Evolutionary conservation across 768 basidiomycete species (phyloP).

Genomic region (Suillus discolor): DNA sequence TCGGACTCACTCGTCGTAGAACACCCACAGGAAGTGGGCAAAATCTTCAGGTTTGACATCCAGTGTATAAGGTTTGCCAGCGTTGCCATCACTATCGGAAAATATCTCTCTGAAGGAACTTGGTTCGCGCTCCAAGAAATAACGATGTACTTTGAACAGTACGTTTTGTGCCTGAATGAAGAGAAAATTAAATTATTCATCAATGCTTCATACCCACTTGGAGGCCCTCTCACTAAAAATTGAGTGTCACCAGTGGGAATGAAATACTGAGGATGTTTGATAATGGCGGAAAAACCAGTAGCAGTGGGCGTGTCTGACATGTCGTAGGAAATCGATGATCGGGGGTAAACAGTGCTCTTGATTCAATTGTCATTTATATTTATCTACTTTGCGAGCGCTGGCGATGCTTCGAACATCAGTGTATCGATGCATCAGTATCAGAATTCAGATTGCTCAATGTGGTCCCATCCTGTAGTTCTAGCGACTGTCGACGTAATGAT

Average conservation of each 20-base stretch:
- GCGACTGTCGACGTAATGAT: background rate
- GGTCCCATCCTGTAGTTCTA: background rate
- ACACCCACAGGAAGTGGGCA: slow-evolving; percentile 52
- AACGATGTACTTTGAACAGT: slow-evolving; percentile 36
- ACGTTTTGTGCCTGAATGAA: slow-evolving; percentile 35
- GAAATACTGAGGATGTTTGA: slow-evolving; percentile 44
- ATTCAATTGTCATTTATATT: background rate
- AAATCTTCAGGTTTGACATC: slow-evolving; percentile 42
- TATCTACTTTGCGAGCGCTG: slow-evolving; percentile 2
- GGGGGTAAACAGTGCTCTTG: background rate
- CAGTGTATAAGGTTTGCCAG: slow-evolving; percentile 16
- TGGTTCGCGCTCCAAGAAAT: slow-evolving; percentile 41
- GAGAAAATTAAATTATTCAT: background rate
- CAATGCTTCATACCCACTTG: background rate
- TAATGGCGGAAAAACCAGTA: slow-evolving; percentile 20
- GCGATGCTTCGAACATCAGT: background rate
- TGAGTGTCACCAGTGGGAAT: slow-evolving; percentile 55
- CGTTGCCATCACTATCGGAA: background rate
- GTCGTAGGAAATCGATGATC: background rate
- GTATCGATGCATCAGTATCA: background rate
- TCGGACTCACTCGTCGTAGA: slow-evolving; percentile 56
- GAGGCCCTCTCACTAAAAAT: slow-evolving; percentile 48
- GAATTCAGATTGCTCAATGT: background rate
- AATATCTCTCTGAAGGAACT: slow-evolving; percentile 31
- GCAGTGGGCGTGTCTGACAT: background rate